Evolutionary conservation across 106 monocot genomes (phyloP), one percentile per base, ranked within the genome.

Genomic region (Acorus gramineus): DNA sequence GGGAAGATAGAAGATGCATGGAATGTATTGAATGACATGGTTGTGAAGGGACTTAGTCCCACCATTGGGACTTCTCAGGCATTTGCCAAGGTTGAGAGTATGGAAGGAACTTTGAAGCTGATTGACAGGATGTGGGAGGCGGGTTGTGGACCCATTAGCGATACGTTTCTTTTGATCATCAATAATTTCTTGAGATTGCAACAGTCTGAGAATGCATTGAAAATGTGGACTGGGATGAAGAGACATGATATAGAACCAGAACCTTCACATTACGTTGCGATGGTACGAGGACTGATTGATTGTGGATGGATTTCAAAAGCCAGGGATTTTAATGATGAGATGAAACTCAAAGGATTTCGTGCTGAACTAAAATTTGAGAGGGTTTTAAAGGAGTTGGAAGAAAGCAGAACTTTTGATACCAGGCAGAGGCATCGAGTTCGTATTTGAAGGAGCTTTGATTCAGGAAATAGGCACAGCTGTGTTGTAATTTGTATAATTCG

Each of bases 281-380:
- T 90, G 49, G 76, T 90, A 42, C 61, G 77, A 68, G 87, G 95
- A 6, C 72, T 96, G 78, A 64, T 57, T 48, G 67, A 58, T 44
- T 72, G 74, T 62, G 85, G 85, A 56, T 87, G 87, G 82, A 77
- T 79, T 50, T 69, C 66, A 52, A 90, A 90, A 73, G 95, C 85
- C 42, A 58, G 78, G 64, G 82, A 87, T 10, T 71, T 83, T 65
- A 79, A 87, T 58, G 45, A 74, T 63, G 91, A 87, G 75, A 96
- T 96, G 95, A 87, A 69, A 72, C 72, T 60, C 2, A 85, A 63
- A 44, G 90, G 95, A 42, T 90, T 82, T 69, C 57, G 52, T 51
- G 58, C 71, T 61, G 85, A 96, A 61, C 80, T 83, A 57, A 73
- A 82, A 57, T 42, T 85, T 63, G 90, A 90, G 58, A 83, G 73